These are phyloP conservation scores for Penicillium sp. DNA, from an alignment of 2,329 filamentous ascomycete genomes.

Conservation along the genomic window DNA sequence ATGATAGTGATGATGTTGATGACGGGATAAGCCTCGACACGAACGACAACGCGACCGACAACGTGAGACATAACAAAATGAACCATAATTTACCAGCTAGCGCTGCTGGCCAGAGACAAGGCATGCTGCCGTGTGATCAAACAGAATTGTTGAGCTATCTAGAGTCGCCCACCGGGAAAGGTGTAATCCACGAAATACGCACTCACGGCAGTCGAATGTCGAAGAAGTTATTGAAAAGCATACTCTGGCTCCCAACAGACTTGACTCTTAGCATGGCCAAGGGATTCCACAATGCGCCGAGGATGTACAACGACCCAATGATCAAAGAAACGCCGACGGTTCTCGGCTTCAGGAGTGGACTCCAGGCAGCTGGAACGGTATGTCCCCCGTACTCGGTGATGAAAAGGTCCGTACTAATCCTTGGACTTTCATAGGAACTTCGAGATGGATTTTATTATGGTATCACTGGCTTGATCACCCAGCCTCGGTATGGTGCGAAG, in stretches of 20 bases:
- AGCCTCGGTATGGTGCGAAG: conserved; percentile 68
- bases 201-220: conserved; percentile 45
- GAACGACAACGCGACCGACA: neutral
- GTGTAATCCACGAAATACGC: conserved; percentile 7
- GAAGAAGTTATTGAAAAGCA: conserved; percentile 67
- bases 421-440: conserved; percentile 53
- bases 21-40: neutral
- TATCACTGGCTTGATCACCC: conserved; percentile 74
- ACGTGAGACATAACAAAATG: neutral
- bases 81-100: neutral
- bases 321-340: conserved; percentile 75
- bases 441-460: conserved; percentile 77
- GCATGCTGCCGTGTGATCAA: conserved; percentile 11
- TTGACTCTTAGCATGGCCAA: conserved; percentile 78
- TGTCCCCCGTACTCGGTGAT: neutral
- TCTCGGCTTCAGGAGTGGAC: conserved; percentile 70
- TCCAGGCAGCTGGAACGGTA: conserved; percentile 64
- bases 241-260: conserved; percentile 79
- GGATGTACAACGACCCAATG: conserved; percentile 78
- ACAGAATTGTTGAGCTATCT: conserved; percentile 9
- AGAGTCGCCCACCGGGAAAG: neutral
- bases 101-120: neutral
- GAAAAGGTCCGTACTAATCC: neutral
- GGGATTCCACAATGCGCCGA: conserved; percentile 84
- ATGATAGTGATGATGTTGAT: neutral